Conservation (phyloP, 768 basidiomycete species). For the Calvatia gigantea region DNA sequence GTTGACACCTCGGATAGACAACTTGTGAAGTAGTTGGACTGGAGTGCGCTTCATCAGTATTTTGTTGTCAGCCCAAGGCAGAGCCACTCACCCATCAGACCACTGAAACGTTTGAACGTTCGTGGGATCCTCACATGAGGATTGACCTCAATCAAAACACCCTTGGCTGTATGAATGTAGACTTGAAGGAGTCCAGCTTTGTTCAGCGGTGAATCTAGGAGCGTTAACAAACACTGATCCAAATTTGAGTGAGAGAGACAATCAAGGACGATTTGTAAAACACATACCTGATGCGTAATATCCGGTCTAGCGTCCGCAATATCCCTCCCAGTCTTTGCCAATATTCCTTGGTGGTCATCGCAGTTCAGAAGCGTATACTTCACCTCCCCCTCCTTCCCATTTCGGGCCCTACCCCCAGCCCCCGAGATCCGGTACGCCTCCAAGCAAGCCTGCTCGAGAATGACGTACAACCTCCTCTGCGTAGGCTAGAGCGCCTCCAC, state of each 20-base stretch:
- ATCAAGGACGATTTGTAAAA: background rate
- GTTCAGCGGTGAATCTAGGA: slow-evolving; percentile 97
- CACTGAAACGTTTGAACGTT: slow-evolving; percentile 98
- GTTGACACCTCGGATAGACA: slow-evolving; percentile 93
- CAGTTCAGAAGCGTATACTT: slow-evolving; percentile 98
- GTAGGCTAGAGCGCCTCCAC: slow-evolving; percentile 47
- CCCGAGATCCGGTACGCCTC: slow-evolving; percentile 89
- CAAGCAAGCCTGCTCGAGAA: slow-evolving; percentile 91
- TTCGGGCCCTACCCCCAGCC: slow-evolving; percentile 46
- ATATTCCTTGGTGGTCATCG: slow-evolving; percentile 97
- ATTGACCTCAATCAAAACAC: slow-evolving; percentile 96
- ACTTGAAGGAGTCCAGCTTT: slow-evolving; percentile 96
- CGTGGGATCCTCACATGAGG: slow-evolving; percentile 96
- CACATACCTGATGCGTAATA: slow-evolving; percentile 92
- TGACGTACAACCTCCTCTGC: slow-evolving; percentile 77
- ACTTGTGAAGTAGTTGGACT: slow-evolving; percentile 97
- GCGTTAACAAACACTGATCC: slow-evolving; percentile 84
- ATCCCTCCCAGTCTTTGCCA: slow-evolving; percentile 96
- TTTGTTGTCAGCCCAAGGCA: background rate
- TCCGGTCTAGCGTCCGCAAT: slow-evolving; percentile 99
- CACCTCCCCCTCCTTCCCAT: slow-evolving; percentile 71
- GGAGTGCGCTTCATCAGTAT: background rate
- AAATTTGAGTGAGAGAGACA: background rate
- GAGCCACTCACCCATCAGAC: slow-evolving; percentile 80
- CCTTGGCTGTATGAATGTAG: slow-evolving; percentile 96